Evolutionary conservation across 163 green algal species (phyloP).

Genomic region (Scenedesmus sp.): DNA sequence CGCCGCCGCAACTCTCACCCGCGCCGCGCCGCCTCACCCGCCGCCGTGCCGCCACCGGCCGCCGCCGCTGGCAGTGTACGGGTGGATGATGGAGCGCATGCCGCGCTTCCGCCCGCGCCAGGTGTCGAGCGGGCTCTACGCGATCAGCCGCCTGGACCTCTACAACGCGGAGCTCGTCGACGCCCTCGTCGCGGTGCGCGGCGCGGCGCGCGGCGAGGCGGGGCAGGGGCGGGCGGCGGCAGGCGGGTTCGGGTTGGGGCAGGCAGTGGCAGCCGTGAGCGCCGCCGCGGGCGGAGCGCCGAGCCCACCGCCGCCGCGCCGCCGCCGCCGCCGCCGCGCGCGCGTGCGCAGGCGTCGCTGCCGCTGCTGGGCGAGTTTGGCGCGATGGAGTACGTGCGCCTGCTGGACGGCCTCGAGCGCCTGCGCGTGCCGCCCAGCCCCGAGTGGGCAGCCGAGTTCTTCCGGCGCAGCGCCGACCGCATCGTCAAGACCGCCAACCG

Average conservation of each 20-base stretch:
- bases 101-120: background rate
- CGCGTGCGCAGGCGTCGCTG: conserved; percentile 1
- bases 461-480: conserved; percentile 7
- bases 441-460: conserved; percentile 28
- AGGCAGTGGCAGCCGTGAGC: background rate
- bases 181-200: conserved; percentile 17
- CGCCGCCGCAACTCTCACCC: no score
- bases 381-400: conserved; percentile 27
- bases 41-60: no score
- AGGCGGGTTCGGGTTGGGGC: background rate
- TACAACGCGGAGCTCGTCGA: conserved; percentile 45
- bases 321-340: no score
- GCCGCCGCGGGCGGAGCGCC: background rate
- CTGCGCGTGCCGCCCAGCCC: background rate
- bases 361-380: conserved; percentile 15
- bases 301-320: no score
- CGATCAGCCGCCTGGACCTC: conserved; percentile 25
- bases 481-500: conserved; percentile 19
- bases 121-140: conserved; percentile 1
- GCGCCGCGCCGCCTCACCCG: no score
- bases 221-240: no score
- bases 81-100: conserved; percentile 45
- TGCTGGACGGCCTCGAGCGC: conserved; percentile 17
- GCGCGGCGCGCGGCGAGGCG: no score
- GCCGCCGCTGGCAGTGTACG: conserved; percentile 47